These are phyloP conservation scores for Leersia perrieri DNA, from an alignment of 176 grass and related monocot species.

Conservation along the genomic window DNA sequence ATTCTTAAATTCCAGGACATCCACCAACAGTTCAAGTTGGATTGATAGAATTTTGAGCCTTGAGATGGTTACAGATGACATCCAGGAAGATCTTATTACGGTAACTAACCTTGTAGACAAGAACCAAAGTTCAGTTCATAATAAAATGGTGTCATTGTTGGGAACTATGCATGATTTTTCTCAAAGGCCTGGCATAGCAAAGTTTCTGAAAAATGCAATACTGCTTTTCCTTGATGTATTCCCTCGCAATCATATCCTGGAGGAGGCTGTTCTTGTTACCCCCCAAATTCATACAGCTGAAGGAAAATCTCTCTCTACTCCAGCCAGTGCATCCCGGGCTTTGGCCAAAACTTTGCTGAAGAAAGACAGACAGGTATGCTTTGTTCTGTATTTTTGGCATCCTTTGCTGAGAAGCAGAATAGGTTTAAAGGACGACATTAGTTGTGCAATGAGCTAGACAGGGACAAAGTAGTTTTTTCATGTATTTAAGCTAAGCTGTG, in stretches of 20 bases:
- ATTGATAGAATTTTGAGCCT: conserved; percentile 73
- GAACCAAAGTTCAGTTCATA: conserved; percentile 41
- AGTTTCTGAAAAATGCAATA: conserved; percentile 75
- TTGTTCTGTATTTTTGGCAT: background rate
- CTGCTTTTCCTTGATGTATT: conserved; percentile 71
- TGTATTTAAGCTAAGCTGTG: background rate
- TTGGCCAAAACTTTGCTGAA: conserved; percentile 91
- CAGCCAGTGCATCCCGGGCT: conserved; percentile 56
- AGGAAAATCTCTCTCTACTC: conserved; percentile 39
- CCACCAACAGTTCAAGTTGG: conserved; percentile 87
- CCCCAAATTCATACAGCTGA: conserved; percentile 41
- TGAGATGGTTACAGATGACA: conserved; percentile 68
- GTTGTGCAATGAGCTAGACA: background rate
- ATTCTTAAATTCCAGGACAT: conserved; percentile 55
- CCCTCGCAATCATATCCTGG: conserved; percentile 81
- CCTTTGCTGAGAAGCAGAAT: conserved; percentile 9
- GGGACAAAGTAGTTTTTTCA: background rate
- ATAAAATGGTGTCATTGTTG: conserved; percentile 53
- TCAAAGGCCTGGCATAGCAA: conserved; percentile 46
- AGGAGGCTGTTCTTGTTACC: conserved; percentile 79
- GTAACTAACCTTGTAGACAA: conserved; percentile 57
- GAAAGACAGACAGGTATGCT: conserved; percentile 79
- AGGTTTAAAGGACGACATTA: conserved; percentile 12
- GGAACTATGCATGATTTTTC: conserved; percentile 47
- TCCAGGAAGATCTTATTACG: conserved; percentile 69